A percentile compares a stretch with the other conserved stretches of the same genome.
Evolutionary conservation across 257 asterid genomes (phyloP).

Genomic region (Thymus quinquecostatus): DNA sequence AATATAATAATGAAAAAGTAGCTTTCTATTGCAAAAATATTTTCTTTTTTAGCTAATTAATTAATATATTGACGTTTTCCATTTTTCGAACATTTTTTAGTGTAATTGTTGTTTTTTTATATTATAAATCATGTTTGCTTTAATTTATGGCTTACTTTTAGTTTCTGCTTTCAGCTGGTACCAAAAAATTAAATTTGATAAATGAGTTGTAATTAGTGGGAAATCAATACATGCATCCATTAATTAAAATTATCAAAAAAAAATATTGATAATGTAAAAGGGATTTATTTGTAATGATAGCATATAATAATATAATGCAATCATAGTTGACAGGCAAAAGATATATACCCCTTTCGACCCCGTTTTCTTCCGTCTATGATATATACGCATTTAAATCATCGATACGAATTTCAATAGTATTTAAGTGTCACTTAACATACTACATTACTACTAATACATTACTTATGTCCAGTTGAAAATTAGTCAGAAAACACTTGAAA

Average conservation of each 20-base stretch:
- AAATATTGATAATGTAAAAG: slow-evolving; percentile 10
- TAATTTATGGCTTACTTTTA: slow-evolving; percentile 3
- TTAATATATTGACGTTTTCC: not conserved
- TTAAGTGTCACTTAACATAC: no score
- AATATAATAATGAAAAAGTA: not conserved
- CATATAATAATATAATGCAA: slow-evolving; percentile 25
- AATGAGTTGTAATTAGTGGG: no score
- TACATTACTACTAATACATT: no score
- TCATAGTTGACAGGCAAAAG: slow-evolving; percentile 35
- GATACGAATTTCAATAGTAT: no score
- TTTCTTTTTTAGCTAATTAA: not conserved
- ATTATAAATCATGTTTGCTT: not conserved
- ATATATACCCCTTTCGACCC: no score
- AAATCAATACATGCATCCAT: not conserved
- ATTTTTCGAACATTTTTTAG: no score
- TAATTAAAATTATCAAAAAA: no score
- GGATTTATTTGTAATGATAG: slow-evolving; percentile 34
- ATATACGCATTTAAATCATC: no score
- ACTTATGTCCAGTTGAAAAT: no score
- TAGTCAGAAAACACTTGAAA: slow-evolving; percentile 21
- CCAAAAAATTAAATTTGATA: not conserved
- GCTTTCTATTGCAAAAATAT: not conserved
- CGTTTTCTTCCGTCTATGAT: no score
- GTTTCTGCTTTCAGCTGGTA: not conserved
- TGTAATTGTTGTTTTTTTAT: no score